Percentiles rank a stretch among this genome's conserved stretches.
Conservation (phyloP, 83 land plant genomes). For the Thuja plicata region DNA sequence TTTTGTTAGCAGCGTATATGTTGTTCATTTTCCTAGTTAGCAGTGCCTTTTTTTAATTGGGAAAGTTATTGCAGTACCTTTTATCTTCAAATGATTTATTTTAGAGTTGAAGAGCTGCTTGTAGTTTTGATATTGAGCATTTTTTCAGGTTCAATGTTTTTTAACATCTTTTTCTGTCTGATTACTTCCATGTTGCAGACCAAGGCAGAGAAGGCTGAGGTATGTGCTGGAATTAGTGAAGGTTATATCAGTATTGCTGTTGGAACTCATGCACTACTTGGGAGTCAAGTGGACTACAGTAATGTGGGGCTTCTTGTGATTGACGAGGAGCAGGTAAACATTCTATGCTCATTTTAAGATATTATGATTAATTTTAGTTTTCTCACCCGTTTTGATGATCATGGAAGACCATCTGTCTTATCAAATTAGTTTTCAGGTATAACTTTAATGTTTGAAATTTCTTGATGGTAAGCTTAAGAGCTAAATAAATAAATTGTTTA, state of each 20-base stretch:
- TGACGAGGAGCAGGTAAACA: constrained; percentile 96
- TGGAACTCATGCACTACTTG: constrained; percentile 96
- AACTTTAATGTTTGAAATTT: background rate
- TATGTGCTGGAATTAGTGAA: constrained; percentile 62
- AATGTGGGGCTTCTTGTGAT: constrained; percentile 93
- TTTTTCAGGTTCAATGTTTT: background rate
- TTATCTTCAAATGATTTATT: background rate
- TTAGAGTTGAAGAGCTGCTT: background rate
- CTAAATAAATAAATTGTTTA: background rate
- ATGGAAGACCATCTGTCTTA: background rate
- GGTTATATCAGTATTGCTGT: constrained; percentile 80
- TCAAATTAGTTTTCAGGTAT: background rate
- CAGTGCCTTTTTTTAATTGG: background rate
- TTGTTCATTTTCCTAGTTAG: background rate
- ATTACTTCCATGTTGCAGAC: constrained; percentile 55
- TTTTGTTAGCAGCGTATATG: background rate
- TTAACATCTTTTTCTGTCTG: background rate
- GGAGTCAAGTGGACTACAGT: constrained; percentile 74
- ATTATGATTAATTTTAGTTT: background rate
- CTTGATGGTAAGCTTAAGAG: constrained; percentile 5
- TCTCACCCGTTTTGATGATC: background rate
- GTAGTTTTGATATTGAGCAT: background rate
- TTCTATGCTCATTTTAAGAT: background rate
- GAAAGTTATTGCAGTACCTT: background rate
- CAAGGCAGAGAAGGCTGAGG: constrained; percentile 71